Percentiles rank a stretch among this genome's conserved stretches.
phyloP scores from a whole-genome alignment of 2,329 filamentous ascomycete species.

The Lecanicillium sp. region DNA sequence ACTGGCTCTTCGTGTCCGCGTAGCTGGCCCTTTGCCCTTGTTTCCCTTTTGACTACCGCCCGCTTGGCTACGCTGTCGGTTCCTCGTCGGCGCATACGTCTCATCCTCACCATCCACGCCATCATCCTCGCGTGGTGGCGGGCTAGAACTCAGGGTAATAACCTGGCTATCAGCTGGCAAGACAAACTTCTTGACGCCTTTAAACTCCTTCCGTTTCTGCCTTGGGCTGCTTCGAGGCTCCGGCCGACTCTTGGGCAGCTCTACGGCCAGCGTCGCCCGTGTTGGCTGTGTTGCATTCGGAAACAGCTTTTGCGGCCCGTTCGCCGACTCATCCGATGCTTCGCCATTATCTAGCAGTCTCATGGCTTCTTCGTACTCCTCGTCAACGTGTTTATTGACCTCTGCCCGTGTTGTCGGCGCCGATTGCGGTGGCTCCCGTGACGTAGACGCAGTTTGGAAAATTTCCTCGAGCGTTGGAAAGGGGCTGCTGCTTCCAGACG shows the following conservation, averaged over 20 bases:
- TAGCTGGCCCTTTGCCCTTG: constrained; percentile 11
- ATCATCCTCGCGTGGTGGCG: constrained; percentile 11
- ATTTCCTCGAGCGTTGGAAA: constrained; percentile 29
- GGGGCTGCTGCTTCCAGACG: constrained; percentile 22
- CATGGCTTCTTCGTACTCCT: constrained; percentile 37
- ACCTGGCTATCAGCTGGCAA: constrained; percentile 23
- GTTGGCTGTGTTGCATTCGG: constrained; percentile 23
- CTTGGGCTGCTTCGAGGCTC: constrained; percentile 5
- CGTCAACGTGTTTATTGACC: constrained; percentile 18
- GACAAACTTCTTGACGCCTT: constrained; percentile 12
- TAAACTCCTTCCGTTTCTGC: constrained; percentile 3
- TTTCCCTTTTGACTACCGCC: constrained; percentile 11
- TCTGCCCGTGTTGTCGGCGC: constrained; percentile 16
- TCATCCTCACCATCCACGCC: constrained; percentile 15
- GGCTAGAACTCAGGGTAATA: constrained; percentile 21
- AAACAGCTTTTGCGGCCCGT: constrained; percentile 21
- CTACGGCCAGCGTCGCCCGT: neutral
- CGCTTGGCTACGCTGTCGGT: constrained; percentile 7
- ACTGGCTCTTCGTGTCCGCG: neutral
- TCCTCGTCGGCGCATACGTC: constrained; percentile 9
- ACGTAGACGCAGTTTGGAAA: constrained; percentile 30
- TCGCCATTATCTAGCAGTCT: constrained; percentile 29
- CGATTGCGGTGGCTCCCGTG: constrained; percentile 22
- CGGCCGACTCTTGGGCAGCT: constrained; percentile 11
- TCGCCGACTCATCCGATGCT: constrained; percentile 16